Conservation (phyloP, 1,284 basidiomycete species). For the Apiotrichum porosum region DNA sequence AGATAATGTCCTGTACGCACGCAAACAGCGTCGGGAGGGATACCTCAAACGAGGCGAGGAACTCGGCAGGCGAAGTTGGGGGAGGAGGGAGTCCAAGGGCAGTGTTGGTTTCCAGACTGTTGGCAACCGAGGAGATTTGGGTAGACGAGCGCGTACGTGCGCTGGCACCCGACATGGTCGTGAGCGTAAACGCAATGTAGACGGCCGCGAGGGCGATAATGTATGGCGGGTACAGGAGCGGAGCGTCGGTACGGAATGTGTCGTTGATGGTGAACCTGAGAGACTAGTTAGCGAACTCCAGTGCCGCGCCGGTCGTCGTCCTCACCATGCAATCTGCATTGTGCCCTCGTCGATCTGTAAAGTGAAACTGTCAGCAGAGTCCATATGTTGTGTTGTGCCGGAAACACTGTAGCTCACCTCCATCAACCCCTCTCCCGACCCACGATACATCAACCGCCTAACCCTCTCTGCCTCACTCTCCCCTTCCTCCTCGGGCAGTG, state of each 20-base stretch:
- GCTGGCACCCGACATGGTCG: conserved; percentile 30
- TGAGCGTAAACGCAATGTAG: conserved; percentile 66
- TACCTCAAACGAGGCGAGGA: conserved; percentile 79
- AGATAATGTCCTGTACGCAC: conserved; percentile 84
- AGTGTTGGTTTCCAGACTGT: conserved; percentile 34
- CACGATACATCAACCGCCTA: conserved; percentile 40
- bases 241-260: conserved; percentile 84
- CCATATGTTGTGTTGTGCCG: too few species aligned
- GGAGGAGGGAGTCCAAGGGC: conserved; percentile 32
- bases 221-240: conserved; percentile 87
- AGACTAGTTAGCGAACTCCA: background rate
- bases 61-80: conserved; percentile 51
- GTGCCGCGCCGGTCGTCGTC: background rate
- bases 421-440: conserved; percentile 45
- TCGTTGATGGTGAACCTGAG: conserved; percentile 97
- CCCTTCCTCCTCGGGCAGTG: conserved; percentile 17
- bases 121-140: conserved; percentile 51
- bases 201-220: conserved; percentile 86
- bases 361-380: too few species aligned
- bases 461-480: conserved; percentile 38
- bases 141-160: conserved; percentile 48
- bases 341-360: conserved; percentile 48
- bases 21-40: conserved; percentile 76
- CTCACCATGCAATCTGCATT: conserved; percentile 53
- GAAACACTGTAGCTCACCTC: conserved; percentile 30